Base-by-base conservation (phyloP, 2,329 filamentous ascomycete genomes). In the Tricladium varicosporioides region DNA sequence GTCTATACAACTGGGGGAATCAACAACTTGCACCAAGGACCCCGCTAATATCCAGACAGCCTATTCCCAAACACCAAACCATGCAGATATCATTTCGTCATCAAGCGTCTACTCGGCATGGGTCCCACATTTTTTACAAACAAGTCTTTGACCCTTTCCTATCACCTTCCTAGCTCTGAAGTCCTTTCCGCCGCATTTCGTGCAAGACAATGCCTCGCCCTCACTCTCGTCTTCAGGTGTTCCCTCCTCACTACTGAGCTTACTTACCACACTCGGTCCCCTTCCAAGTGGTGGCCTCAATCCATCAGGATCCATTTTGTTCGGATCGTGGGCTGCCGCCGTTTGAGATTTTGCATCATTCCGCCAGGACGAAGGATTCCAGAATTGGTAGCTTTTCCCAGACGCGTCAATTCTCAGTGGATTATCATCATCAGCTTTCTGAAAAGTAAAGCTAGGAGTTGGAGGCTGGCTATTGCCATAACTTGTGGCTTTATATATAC, bases 121-220 rank as follows among this genome's bases (percentile, higher is more conserved):
- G 45, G 64, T 70, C 2, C 78, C 78, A 60, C 79, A 90, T 47
- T 75, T 78, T 36, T 79, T 79, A 69, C 87, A 90, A n/a, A 85
- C 77, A 61, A 89, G 71, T 58, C 76, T 77, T 67, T 84, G 81
- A 52, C 75, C 77, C 44, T 74, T 76, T 7, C 78, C 79, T 27
- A 75, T 78, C 3, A 78, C 73, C 58, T 79, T 82, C 62, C 79
- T 83, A 1, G 81, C 81, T 61, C 82, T 82, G 63, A 91, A 91
- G 58, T 85, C 83, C 16, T 72, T 79, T 1, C 81, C 78, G 4
- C 80, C 79, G 65, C 87, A 91, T 58, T 77, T 78, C 18, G 75
- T 73, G 65, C 87, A 89, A 19, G 71, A 76, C 62, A 82, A 70
- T 36, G 77, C 74, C 51, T 77, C 77, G n/a, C 75, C 74, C 16